Conservation (phyloP, 495 filamentous ascomycete species). For the Pyrenula aspistea region DNA sequence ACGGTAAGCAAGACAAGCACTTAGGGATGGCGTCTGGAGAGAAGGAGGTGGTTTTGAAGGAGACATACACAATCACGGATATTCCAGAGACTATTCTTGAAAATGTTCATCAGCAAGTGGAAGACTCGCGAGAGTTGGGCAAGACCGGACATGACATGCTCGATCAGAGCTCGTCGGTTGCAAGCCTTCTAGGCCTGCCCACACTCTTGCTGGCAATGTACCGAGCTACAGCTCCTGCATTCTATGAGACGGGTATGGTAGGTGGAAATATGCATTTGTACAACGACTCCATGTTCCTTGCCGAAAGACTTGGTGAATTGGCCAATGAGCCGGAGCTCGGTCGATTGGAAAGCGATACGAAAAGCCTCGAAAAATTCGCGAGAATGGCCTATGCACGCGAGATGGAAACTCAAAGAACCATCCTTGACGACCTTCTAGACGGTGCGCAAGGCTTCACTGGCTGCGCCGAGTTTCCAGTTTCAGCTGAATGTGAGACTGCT, state of each 20-base stretch:
- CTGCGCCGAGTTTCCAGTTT: conserved; percentile 49
- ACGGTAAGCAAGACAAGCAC: conserved; percentile 4
- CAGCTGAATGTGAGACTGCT: conserved; percentile 56
- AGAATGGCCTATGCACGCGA: conserved; percentile 78
- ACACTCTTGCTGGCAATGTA: conserved; percentile 82
- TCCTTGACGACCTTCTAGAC: conserved; percentile 76
- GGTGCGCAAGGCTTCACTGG: conserved; percentile 53
- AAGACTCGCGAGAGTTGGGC: conserved; percentile 55
- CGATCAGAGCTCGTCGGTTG: conserved; percentile 42
- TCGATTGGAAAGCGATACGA: conserved; percentile 58
- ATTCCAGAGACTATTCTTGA: conserved; percentile 66
- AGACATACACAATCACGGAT: conserved; percentile 77
- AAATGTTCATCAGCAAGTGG: conserved; percentile 55
- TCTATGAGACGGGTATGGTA: conserved; percentile 51
- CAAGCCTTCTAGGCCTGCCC: conserved; percentile 68
- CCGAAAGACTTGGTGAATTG: conserved; percentile 56
- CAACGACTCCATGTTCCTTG: conserved; percentile 76
- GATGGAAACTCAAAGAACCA: conserved; percentile 72
- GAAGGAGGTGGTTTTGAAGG: conserved; percentile 65
- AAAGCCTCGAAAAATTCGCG: conserved; percentile 63
- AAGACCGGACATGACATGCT: conserved; percentile 33
- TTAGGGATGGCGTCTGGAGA: conserved; percentile 8
- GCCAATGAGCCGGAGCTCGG: conserved; percentile 30
- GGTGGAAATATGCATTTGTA: conserved; percentile 86
- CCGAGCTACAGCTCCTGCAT: conserved; percentile 70